A percentile compares a stretch with the other conserved stretches of the same genome.
phyloP scores from a whole-genome alignment of 768 basidiomycete species.

The Termitomyces eurrhizus region DNA sequence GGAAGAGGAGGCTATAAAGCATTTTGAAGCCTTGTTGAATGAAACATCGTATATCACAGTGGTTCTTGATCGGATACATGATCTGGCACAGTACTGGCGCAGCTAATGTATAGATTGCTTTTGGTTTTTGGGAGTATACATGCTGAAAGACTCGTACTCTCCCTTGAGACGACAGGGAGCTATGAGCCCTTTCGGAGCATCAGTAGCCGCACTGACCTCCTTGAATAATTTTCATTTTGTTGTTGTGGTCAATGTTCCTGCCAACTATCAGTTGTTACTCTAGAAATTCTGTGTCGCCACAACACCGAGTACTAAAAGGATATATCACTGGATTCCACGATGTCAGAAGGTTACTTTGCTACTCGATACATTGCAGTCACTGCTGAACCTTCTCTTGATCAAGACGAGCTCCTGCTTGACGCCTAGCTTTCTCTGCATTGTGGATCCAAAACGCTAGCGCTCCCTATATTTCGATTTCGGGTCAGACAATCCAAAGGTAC shows the following conservation, averaged over 20 bases:
- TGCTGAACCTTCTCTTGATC: not conserved
- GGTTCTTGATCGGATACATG: slow-evolving; percentile 91
- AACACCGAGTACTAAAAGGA: too few relatives aligned
- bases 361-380: not conserved
- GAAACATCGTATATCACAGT: slow-evolving; percentile 94
- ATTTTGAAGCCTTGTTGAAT: slow-evolving; percentile 90
- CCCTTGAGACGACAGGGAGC: too few relatives aligned
- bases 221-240: too few relatives aligned
- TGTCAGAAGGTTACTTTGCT: too few relatives aligned
- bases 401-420: not conserved
- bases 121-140: not conserved
- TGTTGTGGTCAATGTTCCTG: too few relatives aligned
- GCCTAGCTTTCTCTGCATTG: not conserved
- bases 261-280: too few relatives aligned
- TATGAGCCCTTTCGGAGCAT: too few relatives aligned
- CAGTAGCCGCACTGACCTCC: too few relatives aligned
- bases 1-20: slow-evolving; percentile 96
- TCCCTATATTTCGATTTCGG: too few relatives aligned
- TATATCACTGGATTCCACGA: not conserved
- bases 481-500: not conserved
- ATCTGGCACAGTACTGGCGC: slow-evolving; percentile 86
- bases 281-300: too few relatives aligned
- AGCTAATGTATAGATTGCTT: slow-evolving; percentile 35
- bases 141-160: too few relatives aligned
- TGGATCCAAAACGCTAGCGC: not conserved